Percentiles rank a stretch among this genome's conserved stretches.
These are phyloP conservation scores for Phaeosphaeriaceae sp. DNA, from an alignment of 2,329 filamentous ascomycete species.

Conservation along the genomic window DNA sequence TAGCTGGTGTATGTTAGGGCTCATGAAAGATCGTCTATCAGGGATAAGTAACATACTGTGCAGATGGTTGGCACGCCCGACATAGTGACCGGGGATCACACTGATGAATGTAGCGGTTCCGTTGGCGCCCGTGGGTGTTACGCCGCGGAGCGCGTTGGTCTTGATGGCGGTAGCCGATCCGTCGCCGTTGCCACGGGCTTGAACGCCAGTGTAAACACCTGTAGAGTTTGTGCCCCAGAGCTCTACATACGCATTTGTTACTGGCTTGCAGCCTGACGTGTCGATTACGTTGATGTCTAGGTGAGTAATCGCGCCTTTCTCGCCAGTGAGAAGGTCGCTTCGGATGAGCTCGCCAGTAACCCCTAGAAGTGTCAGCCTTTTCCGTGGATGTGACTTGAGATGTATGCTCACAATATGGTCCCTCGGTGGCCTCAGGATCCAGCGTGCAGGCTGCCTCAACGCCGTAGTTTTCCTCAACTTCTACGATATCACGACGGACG, in stretches of 20 bases:
- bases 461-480: conserved; percentile 36
- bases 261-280: conserved; percentile 58
- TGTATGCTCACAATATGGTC: conserved; percentile 40
- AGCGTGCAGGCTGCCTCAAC: conserved; percentile 40
- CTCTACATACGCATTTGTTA: conserved; percentile 58
- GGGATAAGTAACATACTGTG: conserved; percentile 31
- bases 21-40: background rate
- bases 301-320: conserved; percentile 58
- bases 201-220: conserved; percentile 57
- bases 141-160: conserved; percentile 55
- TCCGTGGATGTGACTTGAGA: background rate
- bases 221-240: conserved; percentile 53
- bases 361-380: conserved; percentile 25
- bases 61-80: conserved; percentile 40
- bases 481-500: conserved; percentile 34
- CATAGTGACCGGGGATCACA: conserved; percentile 54
- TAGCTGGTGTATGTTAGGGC: conserved; percentile 22
- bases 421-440: conserved; percentile 41
- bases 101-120: conserved; percentile 59
- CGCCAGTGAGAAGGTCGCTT: conserved; percentile 55
- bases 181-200: conserved; percentile 44
- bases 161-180: conserved; percentile 31
- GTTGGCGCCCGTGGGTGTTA: conserved; percentile 55
- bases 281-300: conserved; percentile 63
- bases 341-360: conserved; percentile 60